Base-by-base conservation (phyloP, 2,329 filamentous ascomycete species). In the Monilinia laxa region DNA sequence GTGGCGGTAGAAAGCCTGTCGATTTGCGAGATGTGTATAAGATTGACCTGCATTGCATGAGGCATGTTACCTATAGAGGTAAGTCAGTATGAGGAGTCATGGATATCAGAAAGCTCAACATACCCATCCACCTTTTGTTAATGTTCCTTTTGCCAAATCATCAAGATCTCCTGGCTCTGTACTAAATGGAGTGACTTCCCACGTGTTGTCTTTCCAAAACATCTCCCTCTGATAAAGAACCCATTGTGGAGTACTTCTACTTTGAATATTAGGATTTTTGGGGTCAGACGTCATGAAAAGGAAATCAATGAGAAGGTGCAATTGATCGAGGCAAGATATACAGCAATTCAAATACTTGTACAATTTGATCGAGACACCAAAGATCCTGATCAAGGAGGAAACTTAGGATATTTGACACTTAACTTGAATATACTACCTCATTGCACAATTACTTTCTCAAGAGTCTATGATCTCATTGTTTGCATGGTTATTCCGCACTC, bases 1-100 rank as follows among this genome's bases (percentile, higher is more conserved):
- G 77, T 88, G 85, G 1, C 85, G 81, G 77, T 84, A 87, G 78
- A 89, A 90, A 62, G 87, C 84, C 75, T 87, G 82, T 5, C 86
- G 81, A 75, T 89, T 89, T 28, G 83, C 83, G n/a, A 80, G 77
- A 69, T 82, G 80, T 3, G 79, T 82, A 71, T 79, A 79, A 0
- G 82, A 85, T 67, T 81, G 79, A 20, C 84, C 83, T 2, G 84
- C 84, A 71, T 86, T 87, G 68, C 80, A 85, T 16, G 83, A 85
- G 38, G 84, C 82, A 69, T 86, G 86, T 73, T 80, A 81, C 78
- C 78, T 73, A n/a, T 35, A 16, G 60, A 28, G 16, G 28, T 5
- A 42, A 9, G n/a, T 63, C 12, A 63, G 23, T n/a, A 42, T 31
- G 16, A 18, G 31, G 40, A 38, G 56, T 25, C 35, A n/a, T n/a